These are phyloP conservation scores for Chamaenerion angustifolium DNA, from an alignment of 345 rosid species.

Conservation along the genomic window DNA sequence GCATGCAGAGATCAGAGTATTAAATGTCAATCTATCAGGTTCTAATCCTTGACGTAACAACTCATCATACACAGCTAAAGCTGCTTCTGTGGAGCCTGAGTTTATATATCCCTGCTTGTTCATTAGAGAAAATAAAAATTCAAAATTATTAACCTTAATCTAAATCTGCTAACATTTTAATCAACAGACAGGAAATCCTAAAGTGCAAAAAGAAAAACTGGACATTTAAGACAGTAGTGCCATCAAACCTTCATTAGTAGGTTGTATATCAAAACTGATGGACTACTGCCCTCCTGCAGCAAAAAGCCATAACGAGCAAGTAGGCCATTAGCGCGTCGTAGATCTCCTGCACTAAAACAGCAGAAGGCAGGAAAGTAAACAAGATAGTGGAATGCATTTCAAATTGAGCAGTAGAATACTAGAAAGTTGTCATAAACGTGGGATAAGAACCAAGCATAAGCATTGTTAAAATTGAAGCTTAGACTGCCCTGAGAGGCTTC, in stretches of 20 bases:
- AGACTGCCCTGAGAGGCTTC: no score
- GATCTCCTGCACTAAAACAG: slow-evolving; percentile 72
- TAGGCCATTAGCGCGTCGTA: slow-evolving; percentile 67
- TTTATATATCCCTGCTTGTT: slow-evolving; percentile 40
- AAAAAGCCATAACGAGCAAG: slow-evolving; percentile 54
- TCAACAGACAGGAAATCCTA: background rate
- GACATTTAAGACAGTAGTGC: background rate
- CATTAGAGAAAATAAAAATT: background rate
- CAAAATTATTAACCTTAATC: background rate
- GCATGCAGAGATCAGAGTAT: slow-evolving; percentile 48
- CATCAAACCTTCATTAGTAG: slow-evolving; percentile 56
- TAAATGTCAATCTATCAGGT: slow-evolving; percentile 58
- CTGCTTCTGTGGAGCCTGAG: slow-evolving; percentile 40
- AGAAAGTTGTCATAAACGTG: no score
- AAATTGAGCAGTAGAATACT: no score
- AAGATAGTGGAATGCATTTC: slow-evolving; percentile 1
- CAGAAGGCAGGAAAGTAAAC: slow-evolving; percentile 9
- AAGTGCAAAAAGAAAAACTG: background rate
- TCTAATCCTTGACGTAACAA: slow-evolving; percentile 34
- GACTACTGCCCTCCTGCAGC: slow-evolving; percentile 37
- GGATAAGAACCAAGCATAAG: no score
- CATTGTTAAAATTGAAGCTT: no score
- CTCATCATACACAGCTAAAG: slow-evolving; percentile 34
- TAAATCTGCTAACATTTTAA: background rate
- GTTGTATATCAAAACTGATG: slow-evolving; percentile 40